Conservation (phyloP, 306 rosid species). For the Pachyrhizus erosus region DNA sequence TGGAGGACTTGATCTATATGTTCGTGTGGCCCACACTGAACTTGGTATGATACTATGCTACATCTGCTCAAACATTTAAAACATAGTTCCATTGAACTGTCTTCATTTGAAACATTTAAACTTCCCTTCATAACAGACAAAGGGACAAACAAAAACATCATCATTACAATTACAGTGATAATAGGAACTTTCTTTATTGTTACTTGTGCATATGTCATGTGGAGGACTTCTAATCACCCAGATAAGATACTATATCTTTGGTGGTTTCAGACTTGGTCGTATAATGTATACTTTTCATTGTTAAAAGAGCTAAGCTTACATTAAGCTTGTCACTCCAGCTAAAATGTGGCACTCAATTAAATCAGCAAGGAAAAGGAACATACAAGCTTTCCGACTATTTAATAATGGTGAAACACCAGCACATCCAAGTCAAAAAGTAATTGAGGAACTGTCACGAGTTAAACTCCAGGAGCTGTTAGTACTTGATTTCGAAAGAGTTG, state of each 20-base stretch:
- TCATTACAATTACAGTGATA: slow-evolving; percentile 6
- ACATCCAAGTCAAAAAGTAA: background rate
- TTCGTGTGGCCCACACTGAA: slow-evolving; percentile 33
- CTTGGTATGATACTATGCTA: slow-evolving; percentile 19
- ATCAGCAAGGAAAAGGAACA: background rate
- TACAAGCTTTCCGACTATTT: background rate
- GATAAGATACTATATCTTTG: background rate
- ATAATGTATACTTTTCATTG: background rate
- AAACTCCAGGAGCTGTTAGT: slow-evolving; percentile 28
- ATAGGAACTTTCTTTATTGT: slow-evolving; percentile 11
- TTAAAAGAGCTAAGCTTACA: background rate
- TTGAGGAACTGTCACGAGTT: slow-evolving; percentile 36
- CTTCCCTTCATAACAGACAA: background rate
- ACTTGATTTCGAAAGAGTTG: slow-evolving; percentile 19
- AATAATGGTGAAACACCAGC: slow-evolving; percentile 9
- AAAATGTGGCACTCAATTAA: background rate
- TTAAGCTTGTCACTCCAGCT: background rate
- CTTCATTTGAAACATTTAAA: background rate
- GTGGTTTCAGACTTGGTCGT: background rate
- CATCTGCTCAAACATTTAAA: background rate
- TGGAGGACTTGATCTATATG: slow-evolving; percentile 40
- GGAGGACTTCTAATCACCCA: background rate
- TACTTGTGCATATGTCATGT: slow-evolving; percentile 17
- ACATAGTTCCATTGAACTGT: background rate
- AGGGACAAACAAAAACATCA: background rate